Percentiles rank a stretch among this genome's conserved stretches.
Evolutionary conservation across 306 rosid genomes (phyloP).

Genomic region (Geum urbanum): DNA sequence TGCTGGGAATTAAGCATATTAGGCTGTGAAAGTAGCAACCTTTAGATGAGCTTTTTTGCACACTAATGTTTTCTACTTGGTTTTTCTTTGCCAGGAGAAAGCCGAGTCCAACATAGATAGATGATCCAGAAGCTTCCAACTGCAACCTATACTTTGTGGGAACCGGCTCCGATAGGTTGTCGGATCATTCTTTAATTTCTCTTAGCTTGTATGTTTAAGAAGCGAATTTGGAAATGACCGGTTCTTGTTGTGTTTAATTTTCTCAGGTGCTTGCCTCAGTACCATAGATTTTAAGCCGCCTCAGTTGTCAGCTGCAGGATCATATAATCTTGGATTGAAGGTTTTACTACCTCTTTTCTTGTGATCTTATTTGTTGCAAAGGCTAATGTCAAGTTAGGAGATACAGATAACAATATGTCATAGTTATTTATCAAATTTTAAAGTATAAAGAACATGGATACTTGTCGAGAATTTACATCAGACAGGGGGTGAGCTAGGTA

Average conservation of each 20-base stretch:
- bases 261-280: constrained; percentile 42
- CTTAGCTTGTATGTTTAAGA: not conserved
- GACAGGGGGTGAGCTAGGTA: not conserved
- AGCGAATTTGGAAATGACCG: not conserved
- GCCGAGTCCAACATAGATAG: constrained; percentile 8
- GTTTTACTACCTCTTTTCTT: constrained; percentile 33
- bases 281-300: constrained; percentile 37
- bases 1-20: not conserved
- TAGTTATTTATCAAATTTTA: too few species aligned
- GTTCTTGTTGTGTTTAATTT: constrained; percentile 18
- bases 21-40: not conserved
- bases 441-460: not conserved
- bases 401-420: not conserved
- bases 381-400: not conserved
- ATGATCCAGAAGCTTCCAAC: constrained; percentile 47
- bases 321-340: constrained; percentile 49
- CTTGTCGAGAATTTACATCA: not conserved
- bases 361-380: constrained; percentile 1
- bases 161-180: constrained; percentile 48
- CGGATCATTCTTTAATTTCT: constrained; percentile 2
- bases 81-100: constrained; percentile 7
- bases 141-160: constrained; percentile 40
- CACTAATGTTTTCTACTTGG: not conserved
- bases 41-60: not conserved
- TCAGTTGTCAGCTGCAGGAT: constrained; percentile 42